Evolutionary conservation across 2,329 filamentous ascomycete species (phyloP).

Genomic region (Domatiomyces globalis): DNA sequence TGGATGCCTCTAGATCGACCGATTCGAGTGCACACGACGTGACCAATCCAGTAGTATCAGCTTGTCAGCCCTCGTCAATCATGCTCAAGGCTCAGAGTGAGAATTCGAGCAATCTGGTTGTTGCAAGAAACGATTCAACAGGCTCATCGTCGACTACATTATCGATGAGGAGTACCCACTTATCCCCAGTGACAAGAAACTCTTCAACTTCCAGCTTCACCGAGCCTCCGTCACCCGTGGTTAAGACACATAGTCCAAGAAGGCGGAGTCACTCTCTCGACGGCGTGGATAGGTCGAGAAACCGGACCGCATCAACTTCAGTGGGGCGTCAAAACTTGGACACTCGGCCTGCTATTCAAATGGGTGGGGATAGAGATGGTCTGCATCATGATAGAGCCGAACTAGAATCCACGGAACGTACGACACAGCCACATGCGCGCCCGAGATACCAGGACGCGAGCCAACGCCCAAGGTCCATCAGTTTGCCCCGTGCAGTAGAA

Average conservation of each 20-base stretch:
- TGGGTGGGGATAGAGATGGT: not conserved
- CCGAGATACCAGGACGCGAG: not conserved
- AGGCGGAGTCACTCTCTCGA: not conserved
- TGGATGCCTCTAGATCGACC: not conserved
- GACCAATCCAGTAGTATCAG: not conserved
- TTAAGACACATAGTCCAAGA: not conserved
- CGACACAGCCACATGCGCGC: not conserved
- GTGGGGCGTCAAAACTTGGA: not conserved
- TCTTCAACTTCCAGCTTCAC: slow-evolving; percentile 13
- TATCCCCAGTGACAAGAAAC: slow-evolving; percentile 12
- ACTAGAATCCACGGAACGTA: not conserved
- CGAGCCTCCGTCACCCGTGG: slow-evolving; percentile 5
- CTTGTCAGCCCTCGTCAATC: not conserved
- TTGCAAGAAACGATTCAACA: slow-evolving; percentile 12
- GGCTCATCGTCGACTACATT: slow-evolving; percentile 12
- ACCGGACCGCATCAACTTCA: not conserved
- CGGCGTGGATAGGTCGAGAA: not conserved
- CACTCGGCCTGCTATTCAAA: not conserved
- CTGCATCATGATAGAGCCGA: not conserved
- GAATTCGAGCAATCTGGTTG: not conserved
- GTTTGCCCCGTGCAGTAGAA: not conserved
- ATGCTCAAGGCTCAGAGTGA: not conserved
- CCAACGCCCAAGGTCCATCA: not conserved
- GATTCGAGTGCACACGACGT: not conserved
- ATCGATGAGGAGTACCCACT: slow-evolving; percentile 9